These are phyloP conservation scores for Diaporthe batatas DNA, from an alignment of 2,329 filamentous ascomycete species.

Conservation along the genomic window DNA sequence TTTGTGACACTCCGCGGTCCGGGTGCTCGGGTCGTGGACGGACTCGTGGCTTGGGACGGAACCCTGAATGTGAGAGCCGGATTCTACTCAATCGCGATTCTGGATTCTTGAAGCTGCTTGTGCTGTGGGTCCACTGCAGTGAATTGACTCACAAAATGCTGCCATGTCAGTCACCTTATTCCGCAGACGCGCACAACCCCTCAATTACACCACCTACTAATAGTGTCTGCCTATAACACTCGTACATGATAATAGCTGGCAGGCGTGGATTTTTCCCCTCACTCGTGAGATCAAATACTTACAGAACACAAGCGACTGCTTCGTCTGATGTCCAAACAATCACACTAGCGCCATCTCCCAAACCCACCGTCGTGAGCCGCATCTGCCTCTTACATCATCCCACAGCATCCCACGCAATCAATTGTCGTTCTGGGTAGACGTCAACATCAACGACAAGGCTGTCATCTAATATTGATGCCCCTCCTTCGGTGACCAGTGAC, in stretches of 20 bases:
- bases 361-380: conserved; percentile 31
- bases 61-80: conserved; percentile 15
- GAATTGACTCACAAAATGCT: conserved; percentile 13
- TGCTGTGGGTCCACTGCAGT: neutral
- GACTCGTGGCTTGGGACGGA: neutral
- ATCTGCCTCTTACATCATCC: conserved; percentile 33
- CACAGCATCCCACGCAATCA: neutral
- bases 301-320: neutral
- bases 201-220: too few species aligned
- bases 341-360: conserved; percentile 12
- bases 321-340: neutral
- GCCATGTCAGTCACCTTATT: too few species aligned
- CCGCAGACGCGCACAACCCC: conserved; percentile 5
- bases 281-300: neutral
- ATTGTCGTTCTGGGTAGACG: neutral
- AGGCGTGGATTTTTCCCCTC: neutral
- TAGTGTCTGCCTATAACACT: neutral
- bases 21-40: conserved; percentile 18
- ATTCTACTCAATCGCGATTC: neutral
- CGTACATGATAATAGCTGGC: neutral
- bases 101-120: neutral
- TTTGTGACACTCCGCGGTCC: neutral
- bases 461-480: neutral
- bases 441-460: neutral
- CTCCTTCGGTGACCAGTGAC: too few species aligned